A percentile compares a stretch with the other conserved stretches of the same genome.
These are phyloP conservation scores for Xanthoceras sorbifolium DNA, from an alignment of 345 rosid genomes.

Conservation along the genomic window DNA sequence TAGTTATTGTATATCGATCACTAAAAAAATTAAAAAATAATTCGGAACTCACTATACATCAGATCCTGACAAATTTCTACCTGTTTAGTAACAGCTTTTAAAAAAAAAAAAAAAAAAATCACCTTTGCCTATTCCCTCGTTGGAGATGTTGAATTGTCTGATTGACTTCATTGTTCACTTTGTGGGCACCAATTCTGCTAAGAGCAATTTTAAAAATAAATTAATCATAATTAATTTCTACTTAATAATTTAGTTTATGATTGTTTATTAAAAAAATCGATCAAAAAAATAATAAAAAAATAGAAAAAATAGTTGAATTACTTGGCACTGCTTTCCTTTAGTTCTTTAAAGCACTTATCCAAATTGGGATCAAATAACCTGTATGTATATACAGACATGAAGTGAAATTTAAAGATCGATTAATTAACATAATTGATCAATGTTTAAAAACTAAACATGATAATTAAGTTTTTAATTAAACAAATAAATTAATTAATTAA, in stretches of 20 bases:
- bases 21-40: neutral
- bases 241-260: too few relatives aligned
- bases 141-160: neutral
- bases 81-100: too few relatives aligned
- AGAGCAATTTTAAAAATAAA: neutral
- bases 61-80: too few relatives aligned
- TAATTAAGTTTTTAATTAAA: neutral
- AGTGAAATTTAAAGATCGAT: too few relatives aligned
- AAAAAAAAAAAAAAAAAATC: neutral
- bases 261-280: too few relatives aligned
- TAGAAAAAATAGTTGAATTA: neutral
- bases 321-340: neutral
- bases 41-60: too few relatives aligned
- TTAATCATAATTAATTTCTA: too few relatives aligned
- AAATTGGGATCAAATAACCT: neutral
- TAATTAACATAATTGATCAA: too few relatives aligned
- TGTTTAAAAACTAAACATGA: neutral
- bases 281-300: neutral
- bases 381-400: neutral
- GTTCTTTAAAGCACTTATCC: neutral
- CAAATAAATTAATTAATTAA: too few relatives aligned
- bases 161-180: neutral
- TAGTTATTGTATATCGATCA: too few relatives aligned
- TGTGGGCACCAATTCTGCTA: neutral
- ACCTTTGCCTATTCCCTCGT: neutral